Base-by-base conservation (phyloP, 805 yeast genomes). In the Wickerhamiella bombiphila region DNA sequence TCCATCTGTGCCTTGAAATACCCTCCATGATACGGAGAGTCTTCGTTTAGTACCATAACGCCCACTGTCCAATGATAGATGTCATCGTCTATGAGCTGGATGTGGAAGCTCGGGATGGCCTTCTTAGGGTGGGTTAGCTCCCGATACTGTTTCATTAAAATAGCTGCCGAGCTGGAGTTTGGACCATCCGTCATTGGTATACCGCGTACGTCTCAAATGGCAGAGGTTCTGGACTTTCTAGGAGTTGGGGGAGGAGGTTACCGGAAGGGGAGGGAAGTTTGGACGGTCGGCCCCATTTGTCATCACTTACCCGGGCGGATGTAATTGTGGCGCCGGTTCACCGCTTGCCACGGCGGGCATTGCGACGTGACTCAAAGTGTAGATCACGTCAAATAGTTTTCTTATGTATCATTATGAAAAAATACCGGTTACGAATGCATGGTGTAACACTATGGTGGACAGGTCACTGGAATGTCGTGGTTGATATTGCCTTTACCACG, bases 81-180 rank as follows among this genome's bases (percentile, higher is more conserved):
- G 52, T 73, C 72, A 46, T 72, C 76, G 44, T 74, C 76, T 37
- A 71, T 74, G 25, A 73, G 61, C 52, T 69, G 36, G 16, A 52
- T 80, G 55, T 79, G 81, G 61, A 74, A 74, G 6, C 74, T 67
- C 2, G 79, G 78, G 40, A 73, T 70, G 29, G 80, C 86, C 56
- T 80, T 81, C 54, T 77, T 79, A 8, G 96, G 94, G 62, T 86
- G 93, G 17, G 95, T 82, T 42, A 88, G 76, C 56, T 88, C 96
- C 57, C 81, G 75, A 63, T 68, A 86, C 69, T 88, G 96, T 69
- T 91, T 85, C 74, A 83, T 78, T 41, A 88, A 68, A 41, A 88
- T 70, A 43, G 93, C 76, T 14, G 93, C 85, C 21, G 88, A 85
- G 44, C 52, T 47, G 18, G 43, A 36, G 35, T 41, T 45, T 22